Base-by-base conservation (phyloP, 306 rosid species). In the Coriaria nepalensis region DNA sequence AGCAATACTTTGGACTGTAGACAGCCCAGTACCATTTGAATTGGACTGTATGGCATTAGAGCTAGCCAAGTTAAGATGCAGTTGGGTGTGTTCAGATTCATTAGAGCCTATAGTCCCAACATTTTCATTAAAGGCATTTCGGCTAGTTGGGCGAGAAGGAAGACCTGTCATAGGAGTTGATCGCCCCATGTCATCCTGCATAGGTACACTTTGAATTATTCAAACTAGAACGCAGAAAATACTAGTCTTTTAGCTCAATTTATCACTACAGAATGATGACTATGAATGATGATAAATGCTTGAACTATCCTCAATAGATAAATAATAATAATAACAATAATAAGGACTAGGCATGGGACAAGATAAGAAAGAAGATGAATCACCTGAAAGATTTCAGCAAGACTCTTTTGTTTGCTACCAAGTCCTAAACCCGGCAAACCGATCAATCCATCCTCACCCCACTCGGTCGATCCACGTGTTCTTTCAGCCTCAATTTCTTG, bases 361-460 rank as follows among this genome's bases (percentile, higher is more conserved):
- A 10, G 13, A 5, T n/a, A 53, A 50, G 9, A 8, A 52, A 48
- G 59, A 41, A 53, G 58, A 52, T 20, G 63, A 58, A 54, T 61
- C 63, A 90, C 98, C 98, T 90, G 95, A 57, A 90, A 84, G 59
- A 81, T 81, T 61, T 90, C 94, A 10, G 94, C 95, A 60, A 86
- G 71, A 62, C 93, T 86, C 65, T 79, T 86, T 45, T 81, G 95
- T 63, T 76, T 86, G 88, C 59, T 77, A 49, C 88, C 73, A 57
- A 81, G 88, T 15, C 95, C 95, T 9, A 86, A 51, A 65, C 93
- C 74, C 8, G 87, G 82, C 69, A 81, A 63, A 52, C 95, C 93
- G 61, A 81, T 86, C 40, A 86, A 64, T 52, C 93, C 87, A 71
- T 86, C 85, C 33, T 62, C 82, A 38, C 93, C 85, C 87, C 93